Base-by-base conservation (phyloP, 768 basidiomycete species). In the Antrodiella citrinella region DNA sequence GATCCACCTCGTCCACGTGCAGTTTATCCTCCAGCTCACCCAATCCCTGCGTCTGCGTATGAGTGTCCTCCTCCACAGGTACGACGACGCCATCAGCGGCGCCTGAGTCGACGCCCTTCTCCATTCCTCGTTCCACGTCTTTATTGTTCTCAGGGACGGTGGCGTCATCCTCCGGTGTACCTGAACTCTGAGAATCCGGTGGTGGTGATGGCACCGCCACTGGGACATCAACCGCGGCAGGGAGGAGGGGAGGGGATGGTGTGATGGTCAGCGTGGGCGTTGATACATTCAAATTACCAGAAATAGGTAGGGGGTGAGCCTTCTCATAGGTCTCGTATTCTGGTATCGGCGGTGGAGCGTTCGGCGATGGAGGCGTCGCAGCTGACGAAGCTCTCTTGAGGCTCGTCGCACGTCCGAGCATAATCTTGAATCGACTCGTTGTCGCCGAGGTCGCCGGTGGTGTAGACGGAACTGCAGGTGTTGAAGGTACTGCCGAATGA, bases 401-500 rank as follows among this genome's bases (percentile, higher is more conserved):
- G 9, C 54, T 56, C 13, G 51, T 51, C 15, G 54, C 55, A 18
- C 59, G 57, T 30, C 56, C 50, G 26, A 63, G 57, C 53, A 63
- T 63, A 40, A 52, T 52, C 30, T 54, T 55, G 56, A 63, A 56
- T n/a, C 62, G 55, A 3, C 56, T 53, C 15, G 26, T 26, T 2
- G 53, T 30, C 9, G 61, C 40, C 9, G 55, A 51, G 1, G 57
- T 26, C 4, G 41, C 20, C 2, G 53, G 23, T 5, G 50, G 4
- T 11, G 22, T 40, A 23, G 30, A 1, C 38, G 23, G 20, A 13
- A 47, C 4, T 26, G 42, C 49, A 21, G 52, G 22, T 21, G 46
- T 20, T 10, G 24, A 19, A 15, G 54, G 51, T 11, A 53, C 2
- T 10, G 55, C 53, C 7, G 7, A 7, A n/a, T n/a, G n/a, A 15